Conservation (phyloP, 306 rosid genomes). For the Pterocarpus santalinus region DNA sequence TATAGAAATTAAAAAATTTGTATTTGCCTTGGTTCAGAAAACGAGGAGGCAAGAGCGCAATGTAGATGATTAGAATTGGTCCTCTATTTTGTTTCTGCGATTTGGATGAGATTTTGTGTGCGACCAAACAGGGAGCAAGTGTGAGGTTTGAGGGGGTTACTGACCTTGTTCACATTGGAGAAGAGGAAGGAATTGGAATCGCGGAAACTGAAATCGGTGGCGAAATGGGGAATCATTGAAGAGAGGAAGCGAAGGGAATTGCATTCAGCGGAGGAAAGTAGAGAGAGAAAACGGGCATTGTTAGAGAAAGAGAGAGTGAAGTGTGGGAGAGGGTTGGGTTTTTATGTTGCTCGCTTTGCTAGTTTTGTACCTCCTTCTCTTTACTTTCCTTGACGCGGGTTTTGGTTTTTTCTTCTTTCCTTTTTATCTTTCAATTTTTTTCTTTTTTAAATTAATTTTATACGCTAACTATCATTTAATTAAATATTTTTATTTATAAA, state of each 20-base stretch:
- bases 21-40: too few species aligned
- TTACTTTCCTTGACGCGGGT: neutral
- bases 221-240: too few species aligned
- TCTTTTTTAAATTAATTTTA: neutral
- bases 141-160: too few species aligned
- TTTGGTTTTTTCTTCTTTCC: neutral
- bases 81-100: too few species aligned
- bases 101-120: too few species aligned
- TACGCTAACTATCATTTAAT: too few species aligned
- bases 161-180: neutral
- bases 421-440: neutral
- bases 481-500: too few species aligned
- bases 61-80: too few species aligned
- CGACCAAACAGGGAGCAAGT: too few species aligned
- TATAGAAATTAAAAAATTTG: too few species aligned
- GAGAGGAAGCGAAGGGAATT: neutral
- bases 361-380: neutral
- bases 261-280: neutral
- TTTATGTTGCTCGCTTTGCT: neutral
- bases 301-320: neutral
- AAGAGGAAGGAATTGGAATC: too few species aligned
- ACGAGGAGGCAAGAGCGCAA: too few species aligned
- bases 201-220: conserved; percentile 3
- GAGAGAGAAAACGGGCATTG: neutral
- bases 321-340: neutral